Evolutionary conservation across 495 filamentous ascomycete genomes (phyloP), one percentile per base, ranked within the genome.

Genomic region (Elasticomyces elasticus): DNA sequence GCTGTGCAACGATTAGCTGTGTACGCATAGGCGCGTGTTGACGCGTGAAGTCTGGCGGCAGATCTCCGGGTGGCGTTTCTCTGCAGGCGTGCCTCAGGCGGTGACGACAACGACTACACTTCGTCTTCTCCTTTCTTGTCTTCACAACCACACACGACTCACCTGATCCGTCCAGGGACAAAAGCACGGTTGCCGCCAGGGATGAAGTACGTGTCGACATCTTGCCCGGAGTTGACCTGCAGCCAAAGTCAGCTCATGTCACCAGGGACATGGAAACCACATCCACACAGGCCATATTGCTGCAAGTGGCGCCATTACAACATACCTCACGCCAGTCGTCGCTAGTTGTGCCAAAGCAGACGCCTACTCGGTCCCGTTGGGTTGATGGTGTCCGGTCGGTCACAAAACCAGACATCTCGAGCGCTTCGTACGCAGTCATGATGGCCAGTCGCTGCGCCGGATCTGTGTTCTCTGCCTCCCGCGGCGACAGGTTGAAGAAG

Each of bases 401-500:
- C 10, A 67, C 65, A 43, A 67, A 64, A 20, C 71, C 70, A 24
- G 69, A 66, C 35, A 56, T 51, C 52, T 74, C 70, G 15, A 74
- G 55, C 1, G 62, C 69, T 51, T 72, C 70, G 55, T 69, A 71
- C 15, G 64, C 55, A 13, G 62, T 69, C 52, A 65, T 65, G 0
- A 73, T 49, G 20, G 67, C 65, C 27, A 72, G 42, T 17, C 67
- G 60, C 27, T 71, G 70, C 11, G 54, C 46, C 1, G 70, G 69
- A 35, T 54, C 58, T 64, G 43, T 69, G 62, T 41, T 64, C 49
- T 64, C 7, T 70, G 54, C 45, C 54, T 74, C 71, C 5, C 66
- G 64, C 12, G 69, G 69, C 9, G 65, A 67, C 42, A 74, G 67
- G 23, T 62, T 62, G 56, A 74, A 74, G 60, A 74, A 71, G 7